Conservation (phyloP, 139 green algal genomes). For the Astrephomene gubernaculifera region DNA sequence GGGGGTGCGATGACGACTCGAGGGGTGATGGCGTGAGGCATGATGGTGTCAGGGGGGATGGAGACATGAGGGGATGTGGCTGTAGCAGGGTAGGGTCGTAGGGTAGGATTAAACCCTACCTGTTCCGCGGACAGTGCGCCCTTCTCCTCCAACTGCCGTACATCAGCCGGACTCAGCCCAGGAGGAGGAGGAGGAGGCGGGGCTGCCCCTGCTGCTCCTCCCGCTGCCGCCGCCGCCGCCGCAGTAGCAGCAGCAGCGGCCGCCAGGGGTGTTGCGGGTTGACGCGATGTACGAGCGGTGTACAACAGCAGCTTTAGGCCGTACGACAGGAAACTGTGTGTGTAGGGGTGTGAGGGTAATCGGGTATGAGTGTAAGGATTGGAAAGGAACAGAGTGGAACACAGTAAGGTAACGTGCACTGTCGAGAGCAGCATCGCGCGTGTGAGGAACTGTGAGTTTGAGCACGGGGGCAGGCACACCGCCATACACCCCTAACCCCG, state of each 20-base stretch:
- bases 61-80: too few species aligned
- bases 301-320: constrained; percentile 81
- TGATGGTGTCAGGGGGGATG: too few species aligned
- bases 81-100: too few species aligned
- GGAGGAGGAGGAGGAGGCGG: neutral
- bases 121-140: constrained; percentile 15
- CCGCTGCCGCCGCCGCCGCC: constrained; percentile 15
- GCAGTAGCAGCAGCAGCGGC: neutral
- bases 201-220: neutral
- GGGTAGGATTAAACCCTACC: constrained; percentile 26
- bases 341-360: neutral
- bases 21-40: too few species aligned
- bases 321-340: constrained; percentile 69
- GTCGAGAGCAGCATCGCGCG: too few species aligned
- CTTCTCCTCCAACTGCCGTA: constrained; percentile 51
- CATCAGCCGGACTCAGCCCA: constrained; percentile 29
- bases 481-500: too few species aligned
- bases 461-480: too few species aligned
- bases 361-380: neutral
- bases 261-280: constrained; percentile 32
- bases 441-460: too few species aligned
- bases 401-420: too few species aligned
- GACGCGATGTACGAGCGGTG: constrained; percentile 44
- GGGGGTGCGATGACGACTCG: too few species aligned
- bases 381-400: neutral